These are phyloP conservation scores for Mycosarcoma mackinlayi DNA, from an alignment of 1,284 basidiomycete genomes.

Conservation along the genomic window DNA sequence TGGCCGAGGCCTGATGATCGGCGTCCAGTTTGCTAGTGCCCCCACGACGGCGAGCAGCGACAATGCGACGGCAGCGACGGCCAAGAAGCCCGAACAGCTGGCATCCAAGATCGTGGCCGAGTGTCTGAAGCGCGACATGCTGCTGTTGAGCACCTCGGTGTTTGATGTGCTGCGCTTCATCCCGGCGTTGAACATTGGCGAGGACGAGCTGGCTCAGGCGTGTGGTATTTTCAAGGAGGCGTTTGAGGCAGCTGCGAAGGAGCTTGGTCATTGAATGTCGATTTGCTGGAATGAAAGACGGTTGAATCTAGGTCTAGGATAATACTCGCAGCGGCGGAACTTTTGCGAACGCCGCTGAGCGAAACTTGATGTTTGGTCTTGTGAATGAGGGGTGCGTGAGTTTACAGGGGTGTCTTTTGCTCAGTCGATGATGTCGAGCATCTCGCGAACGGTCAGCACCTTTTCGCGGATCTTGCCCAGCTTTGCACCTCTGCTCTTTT, in stretches of 20 bases:
- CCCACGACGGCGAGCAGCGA: constrained; percentile 16
- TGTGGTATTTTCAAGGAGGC: constrained; percentile 58
- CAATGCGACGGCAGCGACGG: constrained; percentile 19
- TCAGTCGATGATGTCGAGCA: constrained; percentile 40
- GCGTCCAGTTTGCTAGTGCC: constrained; percentile 55
- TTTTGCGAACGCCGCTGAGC: no score
- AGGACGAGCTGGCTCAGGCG: constrained; percentile 52
- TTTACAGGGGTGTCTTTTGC: background rate
- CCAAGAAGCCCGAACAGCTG: constrained; percentile 34
- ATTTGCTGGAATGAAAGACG: no score
- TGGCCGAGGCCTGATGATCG: constrained; percentile 64
- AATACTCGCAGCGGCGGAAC: no score
- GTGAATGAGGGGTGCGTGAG: background rate
- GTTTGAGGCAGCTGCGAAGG: constrained; percentile 43
- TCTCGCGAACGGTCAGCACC: constrained; percentile 69
- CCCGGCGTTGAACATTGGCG: constrained; percentile 61
- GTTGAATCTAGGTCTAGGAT: no score
- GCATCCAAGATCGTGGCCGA: constrained; percentile 56
- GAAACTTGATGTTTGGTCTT: no score
- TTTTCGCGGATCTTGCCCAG: constrained; percentile 81
- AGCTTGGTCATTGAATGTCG: constrained; percentile 21
- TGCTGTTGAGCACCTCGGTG: constrained; percentile 59
- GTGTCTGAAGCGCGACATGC: constrained; percentile 60
- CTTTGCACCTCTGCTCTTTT: constrained; percentile 73
- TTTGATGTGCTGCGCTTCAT: constrained; percentile 65